Conservation (phyloP, 116 monocot genomes). For the Iris pallida region DNA sequence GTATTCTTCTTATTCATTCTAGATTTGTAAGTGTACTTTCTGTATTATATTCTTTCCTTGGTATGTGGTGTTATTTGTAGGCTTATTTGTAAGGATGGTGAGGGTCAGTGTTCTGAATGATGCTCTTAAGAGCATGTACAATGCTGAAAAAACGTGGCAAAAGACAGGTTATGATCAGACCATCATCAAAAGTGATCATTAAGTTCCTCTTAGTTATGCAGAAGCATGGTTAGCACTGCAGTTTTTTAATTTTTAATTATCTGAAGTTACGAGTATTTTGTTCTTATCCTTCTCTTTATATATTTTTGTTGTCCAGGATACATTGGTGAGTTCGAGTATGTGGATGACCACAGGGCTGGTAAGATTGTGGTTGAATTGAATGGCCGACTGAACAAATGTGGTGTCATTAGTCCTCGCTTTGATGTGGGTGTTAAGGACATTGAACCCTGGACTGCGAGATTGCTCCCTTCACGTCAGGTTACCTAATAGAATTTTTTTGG, state of each 20-base stretch:
- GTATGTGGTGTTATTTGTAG: background rate
- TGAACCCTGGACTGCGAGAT: constrained; percentile 18
- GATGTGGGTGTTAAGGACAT: constrained; percentile 21
- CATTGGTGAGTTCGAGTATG: constrained; percentile 18
- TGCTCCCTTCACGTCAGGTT: constrained; percentile 28
- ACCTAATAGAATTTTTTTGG: background rate
- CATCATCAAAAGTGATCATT: constrained; percentile 35
- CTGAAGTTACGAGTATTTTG: background rate
- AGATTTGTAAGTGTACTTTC: too few relatives aligned
- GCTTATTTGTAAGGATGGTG: constrained; percentile 9
- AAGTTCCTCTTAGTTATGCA: constrained; percentile 25
- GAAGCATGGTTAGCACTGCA: constrained; percentile 10
- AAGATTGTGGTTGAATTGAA: constrained; percentile 19
- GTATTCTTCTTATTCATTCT: too few relatives aligned
- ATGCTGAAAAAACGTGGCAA: constrained; percentile 18
- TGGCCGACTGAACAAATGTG: constrained; percentile 11
- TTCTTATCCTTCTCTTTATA: too few relatives aligned
- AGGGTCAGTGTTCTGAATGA: constrained; percentile 14
- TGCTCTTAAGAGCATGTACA: constrained; percentile 18
- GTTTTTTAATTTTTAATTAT: background rate
- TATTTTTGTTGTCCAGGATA: constrained; percentile 4
- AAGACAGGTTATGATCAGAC: constrained; percentile 20
- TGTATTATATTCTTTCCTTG: too few relatives aligned
- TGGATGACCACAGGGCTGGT: constrained; percentile 11
- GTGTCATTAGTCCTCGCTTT: constrained; percentile 12